These are phyloP conservation scores for Hanseniaspora jakobsenii DNA, from an alignment of 805 yeast genomes.

Conservation along the genomic window DNA sequence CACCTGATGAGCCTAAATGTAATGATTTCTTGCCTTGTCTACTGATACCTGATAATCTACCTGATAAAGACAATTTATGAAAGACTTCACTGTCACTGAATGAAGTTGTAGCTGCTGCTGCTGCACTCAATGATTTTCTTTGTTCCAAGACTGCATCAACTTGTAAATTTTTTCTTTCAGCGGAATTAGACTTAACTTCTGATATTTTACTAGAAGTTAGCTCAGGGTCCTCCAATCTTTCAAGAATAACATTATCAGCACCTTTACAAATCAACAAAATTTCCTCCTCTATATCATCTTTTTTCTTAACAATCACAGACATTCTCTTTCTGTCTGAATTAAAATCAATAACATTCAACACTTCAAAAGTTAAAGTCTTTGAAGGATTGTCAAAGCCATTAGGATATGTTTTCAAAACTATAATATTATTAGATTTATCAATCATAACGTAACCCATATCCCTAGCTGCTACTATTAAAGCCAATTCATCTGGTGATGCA, in stretches of 20 bases:
- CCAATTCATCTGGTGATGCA: slow-evolving; percentile 92
- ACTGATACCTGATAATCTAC: slow-evolving; percentile 1
- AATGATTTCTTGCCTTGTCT: neutral
- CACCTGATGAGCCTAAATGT: slow-evolving; percentile 15
- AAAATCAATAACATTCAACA: slow-evolving; percentile 75
- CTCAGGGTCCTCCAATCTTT: slow-evolving; percentile 47
- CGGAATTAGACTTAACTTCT: slow-evolving; percentile 48
- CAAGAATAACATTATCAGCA: slow-evolving; percentile 83
- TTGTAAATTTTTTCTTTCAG: slow-evolving; percentile 59
- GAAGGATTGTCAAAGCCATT: slow-evolving; percentile 61
- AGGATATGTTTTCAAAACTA: slow-evolving; percentile 71
- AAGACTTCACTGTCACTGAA: too few species aligned
- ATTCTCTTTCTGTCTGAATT: slow-evolving; percentile 81
- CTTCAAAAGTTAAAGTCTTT: slow-evolving; percentile 52
- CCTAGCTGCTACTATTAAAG: slow-evolving; percentile 85
- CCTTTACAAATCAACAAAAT: slow-evolving; percentile 82
- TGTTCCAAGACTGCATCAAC: slow-evolving; percentile 61
- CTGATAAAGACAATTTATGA: slow-evolving; percentile 22
- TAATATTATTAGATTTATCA: slow-evolving; percentile 47
- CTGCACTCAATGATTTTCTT: slow-evolving; percentile 34
- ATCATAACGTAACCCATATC: slow-evolving; percentile 84
- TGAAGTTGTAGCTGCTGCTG: slow-evolving; percentile 18
- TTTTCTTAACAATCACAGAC: slow-evolving; percentile 74
- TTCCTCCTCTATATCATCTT: slow-evolving; percentile 42
- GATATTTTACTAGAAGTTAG: slow-evolving; percentile 51